Evolutionary conservation across 768 basidiomycete species (phyloP).

Genomic region (Ramaria sp.): DNA sequence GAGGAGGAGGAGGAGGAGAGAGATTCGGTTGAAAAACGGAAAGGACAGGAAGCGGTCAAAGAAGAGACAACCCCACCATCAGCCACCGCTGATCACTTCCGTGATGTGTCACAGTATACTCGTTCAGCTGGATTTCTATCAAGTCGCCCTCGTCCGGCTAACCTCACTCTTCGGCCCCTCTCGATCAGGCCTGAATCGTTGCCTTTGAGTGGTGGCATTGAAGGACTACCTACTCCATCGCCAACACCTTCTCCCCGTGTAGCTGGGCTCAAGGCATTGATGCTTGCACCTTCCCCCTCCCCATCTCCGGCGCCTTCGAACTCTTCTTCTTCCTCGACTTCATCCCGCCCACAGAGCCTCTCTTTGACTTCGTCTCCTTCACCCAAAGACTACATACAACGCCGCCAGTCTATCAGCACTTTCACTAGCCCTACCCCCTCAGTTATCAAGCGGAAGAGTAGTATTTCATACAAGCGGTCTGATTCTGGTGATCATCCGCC

Average conservation of each 20-base stretch:
- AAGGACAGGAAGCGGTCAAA: conserved; percentile 73
- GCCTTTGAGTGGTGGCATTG: conserved; percentile 15
- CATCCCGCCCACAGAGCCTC: conserved; percentile 14
- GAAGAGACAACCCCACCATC: conserved; percentile 2
- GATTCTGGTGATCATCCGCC: conserved; percentile 20
- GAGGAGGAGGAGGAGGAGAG: conserved; percentile 35
- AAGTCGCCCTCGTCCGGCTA: conserved; percentile 52
- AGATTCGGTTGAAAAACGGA: not conserved
- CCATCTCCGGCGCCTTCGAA: not conserved
- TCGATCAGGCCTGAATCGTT: conserved; percentile 52
- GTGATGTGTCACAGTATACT: not conserved
- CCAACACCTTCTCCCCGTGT: conserved; percentile 38
- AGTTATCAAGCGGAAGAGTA: conserved; percentile 41
- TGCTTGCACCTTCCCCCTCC: conserved; percentile 24
- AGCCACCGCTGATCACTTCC: not conserved
- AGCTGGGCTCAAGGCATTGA: conserved; percentile 39
- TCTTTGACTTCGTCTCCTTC: conserved; percentile 22
- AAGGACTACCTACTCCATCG: conserved; percentile 29
- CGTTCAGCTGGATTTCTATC: conserved; percentile 12
- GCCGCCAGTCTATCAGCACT: conserved; percentile 16
- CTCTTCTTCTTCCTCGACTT: conserved; percentile 4
- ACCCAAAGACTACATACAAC: conserved; percentile 7
- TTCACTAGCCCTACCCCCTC: conserved; percentile 23
- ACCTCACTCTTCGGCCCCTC: conserved; percentile 50
- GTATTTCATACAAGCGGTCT: conserved; percentile 57